These are phyloP conservation scores for Mortierella alpina DNA, from an alignment of 192 early-diverging fungal species.

Conservation along the genomic window DNA sequence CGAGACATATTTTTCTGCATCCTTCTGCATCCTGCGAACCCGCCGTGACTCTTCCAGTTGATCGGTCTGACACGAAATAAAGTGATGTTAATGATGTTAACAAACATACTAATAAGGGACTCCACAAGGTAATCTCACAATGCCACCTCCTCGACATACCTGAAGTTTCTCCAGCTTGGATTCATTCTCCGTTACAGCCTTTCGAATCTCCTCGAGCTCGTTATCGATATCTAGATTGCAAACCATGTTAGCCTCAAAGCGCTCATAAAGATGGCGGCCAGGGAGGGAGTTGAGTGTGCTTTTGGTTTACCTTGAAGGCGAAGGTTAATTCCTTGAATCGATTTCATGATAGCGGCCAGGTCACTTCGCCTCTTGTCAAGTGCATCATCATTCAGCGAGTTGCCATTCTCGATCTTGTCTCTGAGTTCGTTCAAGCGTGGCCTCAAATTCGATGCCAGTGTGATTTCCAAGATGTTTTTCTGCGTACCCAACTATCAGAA, in stretches of 20 bases:
- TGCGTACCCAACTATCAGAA: slow-evolving; percentile 70
- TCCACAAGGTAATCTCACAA: neutral
- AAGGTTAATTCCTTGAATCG: slow-evolving; percentile 50
- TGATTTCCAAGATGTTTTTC: slow-evolving; percentile 79
- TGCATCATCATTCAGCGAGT: slow-evolving; percentile 57
- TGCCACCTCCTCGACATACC: slow-evolving; percentile 9
- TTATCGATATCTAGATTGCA: slow-evolving; percentile 51
- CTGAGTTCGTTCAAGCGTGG: slow-evolving; percentile 75
- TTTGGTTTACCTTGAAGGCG: slow-evolving; percentile 47
- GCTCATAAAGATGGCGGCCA: neutral
- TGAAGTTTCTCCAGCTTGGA: slow-evolving; percentile 39
- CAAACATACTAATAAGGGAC: neutral
- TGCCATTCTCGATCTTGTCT: slow-evolving; percentile 67
- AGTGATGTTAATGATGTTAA: neutral
- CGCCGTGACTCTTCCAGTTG: slow-evolving; percentile 60
- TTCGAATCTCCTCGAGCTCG: slow-evolving; percentile 29
- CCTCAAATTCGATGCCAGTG: slow-evolving; percentile 75
- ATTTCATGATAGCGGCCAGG: slow-evolving; percentile 6
- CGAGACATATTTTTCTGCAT: slow-evolving; percentile 80
- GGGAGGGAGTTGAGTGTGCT: neutral
- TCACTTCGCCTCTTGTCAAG: slow-evolving; percentile 48
- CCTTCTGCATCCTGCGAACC: slow-evolving; percentile 67
- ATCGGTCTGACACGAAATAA: slow-evolving; percentile 41
- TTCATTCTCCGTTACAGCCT: slow-evolving; percentile 33
- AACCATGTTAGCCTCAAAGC: neutral